Evolutionary conservation across 2,329 filamentous ascomycete species (phyloP), one percentile per base, ranked within the genome.

Genomic region (Stagonosporopsis rhizophila): DNA sequence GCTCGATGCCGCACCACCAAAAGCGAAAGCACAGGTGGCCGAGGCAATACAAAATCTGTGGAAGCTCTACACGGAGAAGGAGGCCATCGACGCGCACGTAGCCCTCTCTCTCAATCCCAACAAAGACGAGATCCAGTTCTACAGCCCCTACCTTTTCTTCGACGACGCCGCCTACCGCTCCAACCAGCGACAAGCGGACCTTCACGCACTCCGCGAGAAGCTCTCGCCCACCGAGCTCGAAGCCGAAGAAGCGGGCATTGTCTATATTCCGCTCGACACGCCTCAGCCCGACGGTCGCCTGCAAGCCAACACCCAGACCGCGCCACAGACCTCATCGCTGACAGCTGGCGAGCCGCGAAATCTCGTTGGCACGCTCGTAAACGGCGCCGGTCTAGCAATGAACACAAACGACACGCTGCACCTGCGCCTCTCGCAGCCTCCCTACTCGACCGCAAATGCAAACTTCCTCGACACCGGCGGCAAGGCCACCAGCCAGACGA

Each of bases 401-500:
- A 95, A 95, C 72, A 96, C 92, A 0, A 87, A 93, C 57, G 92
- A 96, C 72, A 89, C 90, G 0, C 84, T 96, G 1, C 81, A 84
- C 2, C 78, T 86, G 12, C 84, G 70, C 25, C 85, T 96, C 9
- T 82, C 84, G 0, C 78, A 85, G 15, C 58, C 60, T 8, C 64
- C 69, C 3, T 58, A 53, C 42, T 54, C 56, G 8, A 90, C 90
- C 2, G 77, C 81, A 30, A 88, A 88, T 22, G 86, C 91, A 11
- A 96, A 96, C 68, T 96, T 96, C 73, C 82, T 96, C 51, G 92
- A 96, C 73, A 96, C 91, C 0, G 92, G 93, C 25, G 92, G 92
- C 32, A 95, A 96, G 74, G 92, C 92, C 0, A 96, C 92, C 0
- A 85, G 85, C 27, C 86, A 89, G 61, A 96, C 92, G 0, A 91